Conservation (phyloP, 192 early-diverging fungal species). For the Linnemannia zychae region DNA sequence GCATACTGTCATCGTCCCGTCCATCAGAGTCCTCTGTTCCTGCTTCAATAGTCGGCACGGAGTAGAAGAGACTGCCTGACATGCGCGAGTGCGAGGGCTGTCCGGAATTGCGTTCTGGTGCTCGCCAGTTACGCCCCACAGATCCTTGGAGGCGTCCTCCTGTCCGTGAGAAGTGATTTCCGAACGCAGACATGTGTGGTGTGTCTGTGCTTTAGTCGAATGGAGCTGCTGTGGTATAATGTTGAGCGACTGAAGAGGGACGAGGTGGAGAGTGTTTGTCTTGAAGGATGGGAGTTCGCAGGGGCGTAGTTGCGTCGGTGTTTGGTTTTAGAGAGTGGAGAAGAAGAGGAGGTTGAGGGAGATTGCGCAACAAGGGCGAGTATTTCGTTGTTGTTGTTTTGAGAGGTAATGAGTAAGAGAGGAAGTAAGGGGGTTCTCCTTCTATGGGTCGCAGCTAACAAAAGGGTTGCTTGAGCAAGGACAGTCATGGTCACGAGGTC, state of each 20-base stretch:
- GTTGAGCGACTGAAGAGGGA: neutral
- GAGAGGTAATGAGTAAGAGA: neutral
- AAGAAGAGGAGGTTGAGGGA: neutral
- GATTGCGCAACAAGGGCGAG: neutral
- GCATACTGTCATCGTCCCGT: constrained; percentile 17
- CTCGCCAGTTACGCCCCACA: constrained; percentile 32
- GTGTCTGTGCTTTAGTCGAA: neutral
- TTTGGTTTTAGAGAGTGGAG: neutral
- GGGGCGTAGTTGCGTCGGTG: constrained; percentile 1
- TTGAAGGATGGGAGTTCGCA: neutral
- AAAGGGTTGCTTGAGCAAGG: neutral
- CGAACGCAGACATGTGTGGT: neutral
- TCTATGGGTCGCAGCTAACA: neutral
- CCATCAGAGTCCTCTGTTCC: constrained; percentile 26
- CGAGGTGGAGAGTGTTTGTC: neutral
- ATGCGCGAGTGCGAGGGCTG: constrained; percentile 31
- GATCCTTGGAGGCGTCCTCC: constrained; percentile 18
- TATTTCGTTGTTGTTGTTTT: neutral
- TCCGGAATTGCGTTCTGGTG: constrained; percentile 22
- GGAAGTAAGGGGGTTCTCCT: neutral
- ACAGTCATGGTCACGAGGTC: neutral
- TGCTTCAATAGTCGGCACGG: constrained; percentile 50
- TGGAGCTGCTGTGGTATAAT: neutral
- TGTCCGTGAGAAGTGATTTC: constrained; percentile 5
- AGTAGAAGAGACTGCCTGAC: constrained; percentile 50